phyloP scores from a whole-genome alignment of 495 filamentous ascomycete species.

The Thozetella sp. region DNA sequence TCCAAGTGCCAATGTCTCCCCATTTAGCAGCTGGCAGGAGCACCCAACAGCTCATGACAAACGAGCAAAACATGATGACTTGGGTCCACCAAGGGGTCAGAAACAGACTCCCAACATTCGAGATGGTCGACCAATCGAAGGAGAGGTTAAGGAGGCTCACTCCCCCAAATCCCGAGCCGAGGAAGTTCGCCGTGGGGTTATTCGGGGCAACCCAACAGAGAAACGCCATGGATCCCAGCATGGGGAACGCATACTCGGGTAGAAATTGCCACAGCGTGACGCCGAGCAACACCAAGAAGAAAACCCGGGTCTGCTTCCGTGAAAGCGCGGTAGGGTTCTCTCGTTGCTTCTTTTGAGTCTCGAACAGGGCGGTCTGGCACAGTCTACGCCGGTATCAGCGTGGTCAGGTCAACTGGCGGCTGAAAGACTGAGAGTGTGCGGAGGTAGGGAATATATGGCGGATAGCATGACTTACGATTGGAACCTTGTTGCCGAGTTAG shows the following conservation, averaged over 20 bases:
- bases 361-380: slow-evolving; percentile 57
- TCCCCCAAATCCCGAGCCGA: slow-evolving; percentile 56
- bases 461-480: slow-evolving; percentile 6
- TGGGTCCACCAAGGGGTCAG: slow-evolving; percentile 59
- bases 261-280: slow-evolving; percentile 61
- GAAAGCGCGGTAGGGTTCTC: slow-evolving; percentile 48
- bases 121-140: slow-evolving; percentile 59
- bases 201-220: slow-evolving; percentile 63
- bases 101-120: slow-evolving; percentile 46
- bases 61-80: slow-evolving; percentile 52
- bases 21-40: slow-evolving; percentile 57
- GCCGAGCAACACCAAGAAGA: slow-evolving; percentile 50
- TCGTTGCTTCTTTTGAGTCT: slow-evolving; percentile 52
- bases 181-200: slow-evolving; percentile 57
- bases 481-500: too few relatives aligned
- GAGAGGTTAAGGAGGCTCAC: slow-evolving; percentile 61
- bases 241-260: slow-evolving; percentile 59
- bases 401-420: too few relatives aligned
- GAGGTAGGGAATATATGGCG: too few relatives aligned
- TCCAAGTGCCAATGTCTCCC: slow-evolving; percentile 51
- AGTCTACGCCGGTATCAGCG: slow-evolving; percentile 40
- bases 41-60: slow-evolving; percentile 57
- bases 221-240: slow-evolving; percentile 58
- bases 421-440: too few relatives aligned
- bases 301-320: slow-evolving; percentile 54